A percentile compares a stretch with the other conserved stretches of the same genome.
Evolutionary conservation across 768 basidiomycete species (phyloP).

Genomic region (Mycena galericulata): DNA sequence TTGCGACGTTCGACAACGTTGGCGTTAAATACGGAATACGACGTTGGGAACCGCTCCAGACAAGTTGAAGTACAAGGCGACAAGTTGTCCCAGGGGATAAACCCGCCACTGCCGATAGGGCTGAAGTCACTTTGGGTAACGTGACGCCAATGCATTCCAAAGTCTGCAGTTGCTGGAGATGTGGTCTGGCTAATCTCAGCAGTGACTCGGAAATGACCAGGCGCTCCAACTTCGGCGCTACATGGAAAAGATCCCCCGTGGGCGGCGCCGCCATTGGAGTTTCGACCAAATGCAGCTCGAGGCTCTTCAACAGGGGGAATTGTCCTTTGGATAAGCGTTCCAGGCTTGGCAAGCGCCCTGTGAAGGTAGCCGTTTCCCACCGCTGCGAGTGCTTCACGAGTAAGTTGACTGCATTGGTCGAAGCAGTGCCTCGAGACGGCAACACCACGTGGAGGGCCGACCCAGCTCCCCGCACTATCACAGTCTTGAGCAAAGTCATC

Average conservation of each 20-base stretch:
- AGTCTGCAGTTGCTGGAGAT: constrained; percentile 22
- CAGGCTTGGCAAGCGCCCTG: constrained; percentile 1
- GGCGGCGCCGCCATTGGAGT: no score
- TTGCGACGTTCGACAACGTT: constrained; percentile 17
- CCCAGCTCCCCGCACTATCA: constrained; percentile 15
- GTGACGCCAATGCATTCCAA: constrained; percentile 26
- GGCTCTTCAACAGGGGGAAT: no score
- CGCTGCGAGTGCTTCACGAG: no score
- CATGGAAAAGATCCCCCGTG: no score
- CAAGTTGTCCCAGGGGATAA: no score
- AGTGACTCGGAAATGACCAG: constrained; percentile 19
- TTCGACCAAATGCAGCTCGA: no score
- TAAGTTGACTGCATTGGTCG: constrained; percentile 19
- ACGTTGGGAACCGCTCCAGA: constrained; percentile 20
- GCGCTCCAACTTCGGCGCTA: constrained; percentile 22
- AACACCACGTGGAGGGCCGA: constrained; percentile 20
- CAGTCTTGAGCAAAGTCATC: constrained; percentile 21
- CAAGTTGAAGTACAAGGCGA: constrained; percentile 22
- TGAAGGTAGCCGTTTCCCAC: constrained; percentile 24
- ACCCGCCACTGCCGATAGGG: no score
- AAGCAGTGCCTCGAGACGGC: constrained; percentile 5
- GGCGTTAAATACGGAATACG: constrained; percentile 23
- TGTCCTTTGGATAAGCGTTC: constrained; percentile 20
- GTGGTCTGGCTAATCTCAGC: constrained; percentile 18
- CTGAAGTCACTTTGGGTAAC: constrained; percentile 20